A percentile compares a stretch with the other conserved stretches of the same genome.
Conservation (phyloP, 345 rosid species). For the Isatis tinctoria region DNA sequence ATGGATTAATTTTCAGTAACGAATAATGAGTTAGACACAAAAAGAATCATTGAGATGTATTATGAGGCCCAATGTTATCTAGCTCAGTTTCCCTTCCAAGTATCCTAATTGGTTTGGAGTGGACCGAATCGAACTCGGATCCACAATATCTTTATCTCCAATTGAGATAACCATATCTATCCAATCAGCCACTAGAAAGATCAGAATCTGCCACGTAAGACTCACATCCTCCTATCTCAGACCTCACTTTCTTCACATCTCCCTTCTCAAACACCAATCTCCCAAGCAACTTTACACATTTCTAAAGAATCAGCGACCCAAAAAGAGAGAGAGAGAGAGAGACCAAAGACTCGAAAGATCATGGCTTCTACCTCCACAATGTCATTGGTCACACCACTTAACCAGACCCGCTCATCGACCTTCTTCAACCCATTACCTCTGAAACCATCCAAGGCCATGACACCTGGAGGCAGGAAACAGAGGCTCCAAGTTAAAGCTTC, state of each 20-base stretch:
- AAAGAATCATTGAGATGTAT: too few relatives aligned
- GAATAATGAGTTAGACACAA: too few relatives aligned
- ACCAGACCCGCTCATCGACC: constrained; percentile 37
- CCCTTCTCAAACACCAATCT: constrained; percentile 22
- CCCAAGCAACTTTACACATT: not conserved
- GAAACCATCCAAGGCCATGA: constrained; percentile 41
- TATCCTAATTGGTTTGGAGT: not conserved
- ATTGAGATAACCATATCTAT: constrained; percentile 65
- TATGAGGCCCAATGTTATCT: too few relatives aligned
- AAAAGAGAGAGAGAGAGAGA: not conserved
- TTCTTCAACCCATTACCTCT: constrained; percentile 57
- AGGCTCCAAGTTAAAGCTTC: constrained; percentile 50
- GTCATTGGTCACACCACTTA: constrained; percentile 66
- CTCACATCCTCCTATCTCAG: constrained; percentile 15
- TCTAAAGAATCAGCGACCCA: not conserved
- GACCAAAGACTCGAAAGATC: not conserved
- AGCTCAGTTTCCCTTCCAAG: too few relatives aligned
- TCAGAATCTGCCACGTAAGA: constrained; percentile 61
- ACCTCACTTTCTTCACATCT: constrained; percentile 6
- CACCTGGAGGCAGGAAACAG: constrained; percentile 25
- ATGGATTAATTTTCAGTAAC: too few relatives aligned
- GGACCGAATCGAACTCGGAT: not conserved
- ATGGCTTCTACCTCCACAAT: constrained; percentile 80
- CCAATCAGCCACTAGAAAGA: constrained; percentile 18
- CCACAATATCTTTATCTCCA: not conserved